Conservation (phyloP, 148 eudicot genomes). For the Pharnaceum exiguum region DNA sequence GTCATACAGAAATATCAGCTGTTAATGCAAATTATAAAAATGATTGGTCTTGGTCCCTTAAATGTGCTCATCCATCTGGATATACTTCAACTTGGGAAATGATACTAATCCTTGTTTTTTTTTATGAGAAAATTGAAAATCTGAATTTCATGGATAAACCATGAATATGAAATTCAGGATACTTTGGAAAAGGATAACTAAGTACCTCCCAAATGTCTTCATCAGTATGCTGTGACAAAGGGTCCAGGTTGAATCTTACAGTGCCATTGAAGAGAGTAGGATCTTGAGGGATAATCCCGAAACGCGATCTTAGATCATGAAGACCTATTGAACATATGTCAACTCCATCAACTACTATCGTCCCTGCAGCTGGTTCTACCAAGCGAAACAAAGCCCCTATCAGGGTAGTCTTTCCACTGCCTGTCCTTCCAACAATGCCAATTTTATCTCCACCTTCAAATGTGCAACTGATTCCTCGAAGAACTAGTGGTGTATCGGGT, state of each 20-base stretch:
- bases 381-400: conserved; percentile 50
- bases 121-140: too few species aligned
- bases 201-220: conserved; percentile 53
- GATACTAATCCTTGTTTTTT: too few species aligned
- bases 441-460: conserved; percentile 49
- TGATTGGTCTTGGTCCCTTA: too few species aligned
- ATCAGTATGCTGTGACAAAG: conserved; percentile 45
- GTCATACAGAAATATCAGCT: background rate
- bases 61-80: too few species aligned
- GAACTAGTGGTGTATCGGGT: conserved; percentile 44
- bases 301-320: conserved; percentile 53
- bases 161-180: too few species aligned
- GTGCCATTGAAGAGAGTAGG: conserved; percentile 51
- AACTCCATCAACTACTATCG: conserved; percentile 37
- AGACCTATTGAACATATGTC: conserved; percentile 43
- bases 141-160: too few species aligned
- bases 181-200: too few species aligned
- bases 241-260: conserved; percentile 51
- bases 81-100: too few species aligned
- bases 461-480: conserved; percentile 41
- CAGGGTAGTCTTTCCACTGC: conserved; percentile 58
- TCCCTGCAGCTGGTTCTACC: conserved; percentile 54
- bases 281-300: conserved; percentile 59
- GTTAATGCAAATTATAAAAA: background rate
- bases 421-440: conserved; percentile 63